These are phyloP conservation scores for Heterobasidion occidentale DNA, from an alignment of 1,284 basidiomycete species.

Conservation along the genomic window DNA sequence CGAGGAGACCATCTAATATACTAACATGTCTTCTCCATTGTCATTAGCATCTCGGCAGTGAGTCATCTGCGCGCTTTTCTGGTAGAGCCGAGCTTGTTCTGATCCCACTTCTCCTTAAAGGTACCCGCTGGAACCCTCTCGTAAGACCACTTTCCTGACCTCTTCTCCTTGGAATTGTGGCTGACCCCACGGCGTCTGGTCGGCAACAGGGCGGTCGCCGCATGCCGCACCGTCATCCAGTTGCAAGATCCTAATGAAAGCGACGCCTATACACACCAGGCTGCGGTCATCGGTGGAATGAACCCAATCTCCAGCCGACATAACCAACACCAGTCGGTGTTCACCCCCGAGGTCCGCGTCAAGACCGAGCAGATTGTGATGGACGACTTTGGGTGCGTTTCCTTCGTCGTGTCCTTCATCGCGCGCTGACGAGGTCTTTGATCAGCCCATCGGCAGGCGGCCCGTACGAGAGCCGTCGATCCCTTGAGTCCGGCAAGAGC, in stretches of 20 bases:
- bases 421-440: not conserved
- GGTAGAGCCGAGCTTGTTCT: not conserved
- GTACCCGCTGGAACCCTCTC: conserved; percentile 59
- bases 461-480: not conserved
- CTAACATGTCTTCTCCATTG: not conserved
- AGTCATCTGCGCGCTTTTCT: conserved; percentile 4
- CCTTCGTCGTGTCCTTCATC: not conserved
- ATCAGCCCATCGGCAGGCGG: not conserved
- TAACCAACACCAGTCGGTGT: not conserved
- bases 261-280: conserved; percentile 27
- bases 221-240: conserved; percentile 59
- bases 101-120: conserved; percentile 12
- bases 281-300: conserved; percentile 42
- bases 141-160: conserved; percentile 26
- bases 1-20: not conserved
- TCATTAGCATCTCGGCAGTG: conserved; percentile 16
- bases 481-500: not conserved
- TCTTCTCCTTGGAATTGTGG: not conserved
- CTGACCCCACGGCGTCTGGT: not conserved
- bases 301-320: not conserved
- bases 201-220: conserved; percentile 44
- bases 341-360: conserved; percentile 37
- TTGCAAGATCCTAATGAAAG: conserved; percentile 32
- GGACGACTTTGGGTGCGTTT: not conserved
- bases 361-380: conserved; percentile 51